Percentiles rank a stretch among this genome's conserved stretches.
Conservation (phyloP, 225 moss, liverwort and hornwort species). For the Bryum argenteum region DNA sequence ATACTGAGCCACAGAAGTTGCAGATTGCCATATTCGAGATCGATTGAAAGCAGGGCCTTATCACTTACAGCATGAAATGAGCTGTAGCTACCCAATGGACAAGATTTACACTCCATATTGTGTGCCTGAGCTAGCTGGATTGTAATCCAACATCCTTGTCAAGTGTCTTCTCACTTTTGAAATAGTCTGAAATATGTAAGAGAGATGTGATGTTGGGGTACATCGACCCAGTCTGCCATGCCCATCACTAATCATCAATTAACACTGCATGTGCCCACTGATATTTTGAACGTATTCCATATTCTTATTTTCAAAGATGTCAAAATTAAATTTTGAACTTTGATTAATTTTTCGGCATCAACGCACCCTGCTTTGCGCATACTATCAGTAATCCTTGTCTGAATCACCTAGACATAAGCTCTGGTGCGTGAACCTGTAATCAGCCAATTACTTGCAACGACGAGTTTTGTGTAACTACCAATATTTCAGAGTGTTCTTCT, state of each 20-base stretch:
- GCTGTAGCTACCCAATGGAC: constrained; percentile 8
- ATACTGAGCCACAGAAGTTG: too few relatives aligned
- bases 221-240: constrained; percentile 12
- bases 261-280: constrained; percentile 21
- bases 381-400: constrained; percentile 4
- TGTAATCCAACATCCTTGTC: not conserved
- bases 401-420: constrained; percentile 14
- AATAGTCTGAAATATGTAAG: not conserved
- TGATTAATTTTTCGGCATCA: too few relatives aligned
- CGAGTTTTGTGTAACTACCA: not conserved
- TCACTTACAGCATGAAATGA: not conserved
- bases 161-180: constrained; percentile 18
- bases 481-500: not conserved
- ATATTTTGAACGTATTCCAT: not conserved
- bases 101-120: not conserved
- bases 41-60: too few relatives aligned
- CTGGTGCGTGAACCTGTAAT: not conserved
- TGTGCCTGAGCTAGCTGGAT: not conserved
- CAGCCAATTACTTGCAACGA: not conserved
- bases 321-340: too few relatives aligned
- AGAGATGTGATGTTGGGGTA: constrained; percentile 6
- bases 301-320: too few relatives aligned
- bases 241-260: constrained; percentile 4
- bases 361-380: too few relatives aligned
- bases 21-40: too few relatives aligned